Evolutionary conservation across 768 basidiomycete species (phyloP).

Genomic region (Lactifluus pinguis): DNA sequence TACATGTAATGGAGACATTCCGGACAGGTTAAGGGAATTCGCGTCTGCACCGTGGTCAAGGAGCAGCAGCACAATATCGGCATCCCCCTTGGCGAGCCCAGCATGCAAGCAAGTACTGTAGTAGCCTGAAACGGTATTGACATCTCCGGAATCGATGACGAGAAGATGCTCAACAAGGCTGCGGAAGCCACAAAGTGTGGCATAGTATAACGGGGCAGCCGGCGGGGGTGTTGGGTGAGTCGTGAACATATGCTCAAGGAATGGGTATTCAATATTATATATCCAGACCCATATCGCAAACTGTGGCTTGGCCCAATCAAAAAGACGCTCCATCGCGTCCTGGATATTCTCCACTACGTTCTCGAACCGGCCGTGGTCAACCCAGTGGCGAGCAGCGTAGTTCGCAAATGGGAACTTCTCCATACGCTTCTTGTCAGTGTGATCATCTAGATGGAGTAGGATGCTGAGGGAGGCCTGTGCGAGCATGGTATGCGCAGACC

Average conservation of each 20-base stretch:
- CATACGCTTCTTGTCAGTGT: not conserved
- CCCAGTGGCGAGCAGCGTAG: not conserved
- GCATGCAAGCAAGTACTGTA: not conserved
- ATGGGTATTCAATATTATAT: not conserved
- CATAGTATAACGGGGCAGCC: not conserved
- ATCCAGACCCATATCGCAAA: not conserved
- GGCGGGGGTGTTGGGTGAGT: not conserved
- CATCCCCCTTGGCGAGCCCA: too few relatives aligned
- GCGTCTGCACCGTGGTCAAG: too few relatives aligned
- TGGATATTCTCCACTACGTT: not conserved
- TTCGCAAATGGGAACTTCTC: not conserved
- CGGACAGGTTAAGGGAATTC: too few relatives aligned
- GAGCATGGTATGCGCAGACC: not conserved
- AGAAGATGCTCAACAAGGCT: not conserved
- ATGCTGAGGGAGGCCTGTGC: not conserved
- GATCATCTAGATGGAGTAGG: not conserved
- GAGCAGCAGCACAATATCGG: too few relatives aligned
- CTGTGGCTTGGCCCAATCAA: not conserved
- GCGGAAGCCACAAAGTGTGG: not conserved
- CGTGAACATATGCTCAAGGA: not conserved
- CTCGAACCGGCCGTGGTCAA: not conserved
- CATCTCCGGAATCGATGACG: not conserved
- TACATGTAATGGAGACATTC: too few relatives aligned
- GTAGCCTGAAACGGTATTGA: not conserved
- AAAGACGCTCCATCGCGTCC: not conserved